Evolutionary conservation across 441 rosid species (phyloP), one percentile per base, ranked within the genome.

Genomic region (Populus hybrid): DNA sequence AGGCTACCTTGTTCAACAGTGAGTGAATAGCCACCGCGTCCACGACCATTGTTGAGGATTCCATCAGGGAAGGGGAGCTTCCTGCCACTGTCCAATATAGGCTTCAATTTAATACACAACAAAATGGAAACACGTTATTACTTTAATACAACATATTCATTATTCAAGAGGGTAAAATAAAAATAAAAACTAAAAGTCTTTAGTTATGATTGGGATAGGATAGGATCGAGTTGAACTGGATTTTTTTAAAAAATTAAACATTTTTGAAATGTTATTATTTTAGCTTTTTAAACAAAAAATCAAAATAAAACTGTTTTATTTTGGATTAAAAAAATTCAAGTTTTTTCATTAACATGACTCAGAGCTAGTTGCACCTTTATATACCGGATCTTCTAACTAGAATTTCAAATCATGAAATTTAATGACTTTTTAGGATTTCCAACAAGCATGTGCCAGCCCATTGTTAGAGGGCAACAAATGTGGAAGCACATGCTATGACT

Each of bases 11-110:
- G 91, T 72, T 91, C 95, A 57, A 95, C 94, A 18, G 79, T 88
- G 14, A 95, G 82, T 65, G 80, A 75, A 63, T 90, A 90, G 78
- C 99, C 97, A 34, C 68, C 83, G 6, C 89, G 81, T 24, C 97
- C 92, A 3, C 96, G 90, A 0, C 99, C 99, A 74, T 95, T 95
- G 83, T 94, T 91, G 78, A 95, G 93, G 76, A 95, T 87, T 68
- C 92, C 97, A 78, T 92, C 91, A 64, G 99, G 91, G 64, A 79
- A 77, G 26, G 88, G 90, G 23, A 96, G 82, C 81, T 85, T 89
- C 74, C 73, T 90, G 4, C 99, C 98, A 5, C 76, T 7, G 35
- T 94, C 95, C 71, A 94, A 85, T 0, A 72, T 79, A 50, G 85
- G 82, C 82, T 57, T 90, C 86, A 95, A 85, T 30, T 23, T 83